These are phyloP conservation scores for Microcos paniculata DNA, from an alignment of 345 rosid species.

Conservation along the genomic window DNA sequence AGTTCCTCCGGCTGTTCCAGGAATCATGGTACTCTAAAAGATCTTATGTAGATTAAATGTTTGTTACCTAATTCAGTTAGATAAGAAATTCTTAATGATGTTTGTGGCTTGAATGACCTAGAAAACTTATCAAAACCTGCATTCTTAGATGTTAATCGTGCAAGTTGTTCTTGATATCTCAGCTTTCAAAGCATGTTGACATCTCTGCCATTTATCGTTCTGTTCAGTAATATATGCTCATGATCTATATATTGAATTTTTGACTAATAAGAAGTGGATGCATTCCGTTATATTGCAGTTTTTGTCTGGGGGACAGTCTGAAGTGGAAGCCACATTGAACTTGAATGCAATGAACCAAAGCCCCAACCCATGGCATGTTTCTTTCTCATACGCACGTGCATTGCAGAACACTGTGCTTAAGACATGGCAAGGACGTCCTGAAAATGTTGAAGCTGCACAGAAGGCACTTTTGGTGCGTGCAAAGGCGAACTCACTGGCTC, in stretches of 20 bases:
- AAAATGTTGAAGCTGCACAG: slow-evolving; percentile 77
- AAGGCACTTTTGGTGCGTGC: slow-evolving; percentile 89
- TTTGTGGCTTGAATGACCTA: not conserved
- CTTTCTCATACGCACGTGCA: slow-evolving; percentile 98
- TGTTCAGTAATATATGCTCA: not conserved
- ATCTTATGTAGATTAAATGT: not conserved
- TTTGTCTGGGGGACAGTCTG: slow-evolving; percentile 97
- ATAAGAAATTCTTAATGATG: not conserved
- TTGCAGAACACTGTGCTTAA: slow-evolving; percentile 90
- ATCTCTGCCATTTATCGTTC: not conserved
- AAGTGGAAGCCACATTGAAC: slow-evolving; percentile 91
- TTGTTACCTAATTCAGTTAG: not conserved
- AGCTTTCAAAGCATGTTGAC: not conserved
- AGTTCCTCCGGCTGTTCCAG: slow-evolving; percentile 97
- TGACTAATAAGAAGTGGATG: not conserved
- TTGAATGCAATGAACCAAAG: slow-evolving; percentile 94
- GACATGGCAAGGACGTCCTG: slow-evolving; percentile 93
- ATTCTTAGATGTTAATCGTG: not conserved
- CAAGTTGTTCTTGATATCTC: not conserved
- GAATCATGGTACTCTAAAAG: slow-evolving; percentile 66
- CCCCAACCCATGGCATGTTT: slow-evolving; percentile 99
- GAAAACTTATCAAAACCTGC: not conserved
- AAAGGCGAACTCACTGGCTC: slow-evolving; percentile 93
- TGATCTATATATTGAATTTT: not conserved
- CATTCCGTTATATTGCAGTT: slow-evolving; percentile 46